These are phyloP conservation scores for Salvia rosmarinus DNA, from an alignment of 257 asterid species.

Conservation along the genomic window DNA sequence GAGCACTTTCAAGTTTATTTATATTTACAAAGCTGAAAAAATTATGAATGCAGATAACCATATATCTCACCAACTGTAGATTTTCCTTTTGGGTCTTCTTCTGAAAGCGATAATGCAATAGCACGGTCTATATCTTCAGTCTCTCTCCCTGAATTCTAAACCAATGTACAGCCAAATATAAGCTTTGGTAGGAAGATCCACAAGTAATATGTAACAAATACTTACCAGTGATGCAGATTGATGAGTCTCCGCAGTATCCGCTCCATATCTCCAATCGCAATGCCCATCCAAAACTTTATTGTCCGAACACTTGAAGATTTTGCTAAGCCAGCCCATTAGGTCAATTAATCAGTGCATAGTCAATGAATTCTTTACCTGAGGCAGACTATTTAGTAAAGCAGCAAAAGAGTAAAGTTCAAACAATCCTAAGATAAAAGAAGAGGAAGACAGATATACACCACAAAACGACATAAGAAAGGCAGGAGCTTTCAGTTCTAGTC, in stretches of 20 bases:
- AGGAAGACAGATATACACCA: neutral
- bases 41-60: slow-evolving; percentile 8
- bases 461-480: neutral
- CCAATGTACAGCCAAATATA: slow-evolving; percentile 24
- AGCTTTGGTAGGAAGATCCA: slow-evolving; percentile 6
- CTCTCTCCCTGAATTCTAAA: slow-evolving; percentile 66
- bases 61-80: slow-evolving; percentile 52
- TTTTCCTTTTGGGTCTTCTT: slow-evolving; percentile 68
- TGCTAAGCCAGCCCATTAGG: slow-evolving; percentile 85
- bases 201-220: slow-evolving; percentile 13
- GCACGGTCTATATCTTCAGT: slow-evolving; percentile 76
- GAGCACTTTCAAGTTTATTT: neutral
- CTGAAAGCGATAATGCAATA: slow-evolving; percentile 82
- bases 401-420: slow-evolving; percentile 5
- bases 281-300: slow-evolving; percentile 63
- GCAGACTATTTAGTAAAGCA: slow-evolving; percentile 23
- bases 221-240: slow-evolving; percentile 73
- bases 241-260: slow-evolving; percentile 47
- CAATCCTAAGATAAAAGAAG: slow-evolving; percentile 7
- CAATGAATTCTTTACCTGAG: slow-evolving; percentile 46
- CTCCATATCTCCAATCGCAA: slow-evolving; percentile 59
- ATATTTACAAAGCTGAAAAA: neutral
- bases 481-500: neutral
- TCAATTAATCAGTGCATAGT: slow-evolving; percentile 29
- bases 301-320: slow-evolving; percentile 66